phyloP scores from a whole-genome alignment of 2,329 filamentous ascomycete species.

The Aspergillus luchuensis region DNA sequence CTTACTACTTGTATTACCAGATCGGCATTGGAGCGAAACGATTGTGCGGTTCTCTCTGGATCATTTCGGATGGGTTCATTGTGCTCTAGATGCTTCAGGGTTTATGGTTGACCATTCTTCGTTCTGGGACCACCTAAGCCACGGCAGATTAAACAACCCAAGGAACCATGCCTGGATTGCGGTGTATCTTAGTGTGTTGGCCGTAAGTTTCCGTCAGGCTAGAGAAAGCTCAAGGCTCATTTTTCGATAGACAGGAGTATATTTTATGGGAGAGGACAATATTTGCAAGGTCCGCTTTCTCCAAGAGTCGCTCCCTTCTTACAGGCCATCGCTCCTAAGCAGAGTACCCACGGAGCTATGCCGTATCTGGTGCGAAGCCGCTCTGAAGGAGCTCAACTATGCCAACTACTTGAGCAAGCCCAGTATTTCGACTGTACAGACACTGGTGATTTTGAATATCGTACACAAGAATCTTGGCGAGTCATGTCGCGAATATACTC shows the following conservation, averaged over 20 bases:
- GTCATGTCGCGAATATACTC: slow-evolving; percentile 1
- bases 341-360: neutral
- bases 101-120: neutral
- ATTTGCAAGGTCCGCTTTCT: neutral
- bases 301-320: neutral
- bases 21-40: neutral
- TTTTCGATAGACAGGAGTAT: neutral
- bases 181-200: slow-evolving; percentile 4
- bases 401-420: slow-evolving; percentile 1
- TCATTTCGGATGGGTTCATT: slow-evolving; percentile 4
- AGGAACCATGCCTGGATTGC: neutral
- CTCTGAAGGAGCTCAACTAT: neutral
- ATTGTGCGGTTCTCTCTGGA: neutral
- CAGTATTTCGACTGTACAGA: slow-evolving; percentile 3
- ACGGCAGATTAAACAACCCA: neutral
- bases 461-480: slow-evolving; percentile 4
- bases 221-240: neutral
- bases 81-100: neutral
- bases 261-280: neutral
- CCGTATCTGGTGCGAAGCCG: slow-evolving; percentile 1
- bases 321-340: neutral
- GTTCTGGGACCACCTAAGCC: neutral
- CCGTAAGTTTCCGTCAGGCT: neutral
- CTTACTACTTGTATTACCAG: neutral
- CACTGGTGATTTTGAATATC: slow-evolving; percentile 1